Base-by-base conservation (phyloP, 345 rosid genomes). In the Aquilaria sinensis region DNA sequence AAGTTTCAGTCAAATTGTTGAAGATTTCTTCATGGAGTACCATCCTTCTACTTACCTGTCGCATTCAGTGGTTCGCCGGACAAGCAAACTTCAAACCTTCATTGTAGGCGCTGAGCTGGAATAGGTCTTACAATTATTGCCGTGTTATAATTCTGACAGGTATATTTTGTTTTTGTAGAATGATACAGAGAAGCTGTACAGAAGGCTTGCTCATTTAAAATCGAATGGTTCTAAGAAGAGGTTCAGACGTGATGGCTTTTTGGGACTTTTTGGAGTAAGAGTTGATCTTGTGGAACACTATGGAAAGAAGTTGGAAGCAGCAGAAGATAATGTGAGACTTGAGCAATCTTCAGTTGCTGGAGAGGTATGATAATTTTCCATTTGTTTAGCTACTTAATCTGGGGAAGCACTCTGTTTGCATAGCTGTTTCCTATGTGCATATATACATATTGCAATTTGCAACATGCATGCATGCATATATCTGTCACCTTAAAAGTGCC, bases 1-100 rank as follows among this genome's bases (percentile, higher is more conserved):
- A 66, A 83, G 78, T 66, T 51, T 78, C 53, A 74, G 86, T 75
- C 88, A 87, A 64, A 73, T 74, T 53, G 96, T 93, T 51, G 94
- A 88, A 52, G 80, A 56, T 51, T 89, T 93, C 72, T 93, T 93
- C 80, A 80, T 81, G 43, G 92, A 89, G 65, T 75, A 78, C 71
- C 96, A 92, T 77, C 85, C 96, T 63, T 81, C 86, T 14, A 75
- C 85, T 31, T 89, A 92, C 77, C 93, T 87, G 70, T 85, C 98
- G 47, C 87, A 87, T 58, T 53, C 78, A 2, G 77, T 89, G 68
- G 79, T 92, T 67, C 87, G 56, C 65, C 80, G 66, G 33, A 84
- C 91, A 33, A 81, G 77, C 76, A 84, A 80, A 81, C 76, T 92
- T 67, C 83, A 73, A 72, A 47, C 63, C 61, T 83, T 89, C 71